These are phyloP conservation scores for Panaeolus papilionaceus DNA, from an alignment of 768 basidiomycete genomes.

Conservation along the genomic window DNA sequence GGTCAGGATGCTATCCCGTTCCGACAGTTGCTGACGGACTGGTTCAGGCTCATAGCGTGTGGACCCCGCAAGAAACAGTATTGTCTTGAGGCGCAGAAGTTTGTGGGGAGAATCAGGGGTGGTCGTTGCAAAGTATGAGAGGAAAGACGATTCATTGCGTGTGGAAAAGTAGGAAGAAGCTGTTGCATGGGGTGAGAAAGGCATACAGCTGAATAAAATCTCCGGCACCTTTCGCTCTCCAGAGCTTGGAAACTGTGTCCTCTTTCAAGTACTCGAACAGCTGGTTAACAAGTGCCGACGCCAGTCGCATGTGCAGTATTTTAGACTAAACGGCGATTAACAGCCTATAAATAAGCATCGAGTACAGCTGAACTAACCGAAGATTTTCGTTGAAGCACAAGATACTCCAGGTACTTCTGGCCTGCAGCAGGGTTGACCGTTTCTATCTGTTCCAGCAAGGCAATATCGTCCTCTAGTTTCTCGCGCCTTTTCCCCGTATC, in stretches of 20 bases:
- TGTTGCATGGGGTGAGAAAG: constrained; percentile 28
- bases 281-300: constrained; percentile 57
- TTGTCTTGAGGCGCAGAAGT: constrained; percentile 70
- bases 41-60: constrained; percentile 63
- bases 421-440: constrained; percentile 66
- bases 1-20: constrained; percentile 58
- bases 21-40: constrained; percentile 50
- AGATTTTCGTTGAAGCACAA: constrained; percentile 74
- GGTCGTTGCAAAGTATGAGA: constrained; percentile 82
- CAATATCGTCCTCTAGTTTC: constrained; percentile 66
- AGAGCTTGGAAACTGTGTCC: constrained; percentile 61
- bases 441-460: constrained; percentile 60
- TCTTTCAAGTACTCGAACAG: constrained; percentile 55
- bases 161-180: constrained; percentile 61
- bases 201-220: background rate
- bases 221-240: constrained; percentile 70
- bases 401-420: constrained; percentile 77
- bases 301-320: constrained; percentile 73
- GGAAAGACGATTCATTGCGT: constrained; percentile 52
- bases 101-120: constrained; percentile 83
- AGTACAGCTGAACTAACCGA: constrained; percentile 44
- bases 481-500: constrained; percentile 62
- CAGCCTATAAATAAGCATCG: background rate
- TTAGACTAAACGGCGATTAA: constrained; percentile 48
- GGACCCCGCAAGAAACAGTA: constrained; percentile 85